Percentiles rank a stretch among this genome's conserved stretches.
These are phyloP conservation scores for Panicum miliaceum DNA, from an alignment of 176 grass and related monocot species.

Conservation along the genomic window DNA sequence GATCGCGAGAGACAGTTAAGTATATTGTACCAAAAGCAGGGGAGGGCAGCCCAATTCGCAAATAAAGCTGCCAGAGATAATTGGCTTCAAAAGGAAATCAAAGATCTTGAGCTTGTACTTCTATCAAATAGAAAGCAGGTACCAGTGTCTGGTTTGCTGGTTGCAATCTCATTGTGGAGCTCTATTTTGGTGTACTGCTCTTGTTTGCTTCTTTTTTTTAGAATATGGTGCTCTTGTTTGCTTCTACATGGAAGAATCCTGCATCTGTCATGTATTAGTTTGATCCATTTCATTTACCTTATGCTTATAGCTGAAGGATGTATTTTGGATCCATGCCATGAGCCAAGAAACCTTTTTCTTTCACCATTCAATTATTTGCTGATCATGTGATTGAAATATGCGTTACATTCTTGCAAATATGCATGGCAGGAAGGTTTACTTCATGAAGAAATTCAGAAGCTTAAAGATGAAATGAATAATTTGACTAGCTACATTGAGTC, in stretches of 20 bases:
- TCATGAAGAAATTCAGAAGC: conserved; percentile 85
- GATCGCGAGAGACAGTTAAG: conserved; percentile 86
- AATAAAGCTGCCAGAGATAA: conserved; percentile 83
- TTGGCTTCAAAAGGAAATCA: conserved; percentile 93
- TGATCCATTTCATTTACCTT: conserved; percentile 13
- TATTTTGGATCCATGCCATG: background rate
- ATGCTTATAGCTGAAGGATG: background rate
- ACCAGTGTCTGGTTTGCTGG: conserved; percentile 17
- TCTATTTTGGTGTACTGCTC: conserved; percentile 7
- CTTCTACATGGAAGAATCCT: background rate
- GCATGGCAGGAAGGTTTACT: conserved; percentile 73
- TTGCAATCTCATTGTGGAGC: conserved; percentile 24
- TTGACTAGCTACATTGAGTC: conserved; percentile 61
- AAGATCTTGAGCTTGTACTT: conserved; percentile 82
- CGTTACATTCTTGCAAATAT: conserved; percentile 35
- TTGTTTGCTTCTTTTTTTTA: too few species aligned
- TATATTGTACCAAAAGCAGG: conserved; percentile 95
- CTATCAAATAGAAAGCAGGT: conserved; percentile 82
- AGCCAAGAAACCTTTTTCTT: conserved; percentile 10
- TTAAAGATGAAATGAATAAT: conserved; percentile 66
- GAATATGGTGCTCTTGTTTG: background rate
- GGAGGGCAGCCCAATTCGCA: conserved; percentile 85
- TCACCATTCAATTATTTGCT: background rate
- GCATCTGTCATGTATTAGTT: background rate
- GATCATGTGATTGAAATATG: background rate